Evolutionary conservation across 805 yeast species (phyloP).

Genomic region (Grigorovia jiainica): DNA sequence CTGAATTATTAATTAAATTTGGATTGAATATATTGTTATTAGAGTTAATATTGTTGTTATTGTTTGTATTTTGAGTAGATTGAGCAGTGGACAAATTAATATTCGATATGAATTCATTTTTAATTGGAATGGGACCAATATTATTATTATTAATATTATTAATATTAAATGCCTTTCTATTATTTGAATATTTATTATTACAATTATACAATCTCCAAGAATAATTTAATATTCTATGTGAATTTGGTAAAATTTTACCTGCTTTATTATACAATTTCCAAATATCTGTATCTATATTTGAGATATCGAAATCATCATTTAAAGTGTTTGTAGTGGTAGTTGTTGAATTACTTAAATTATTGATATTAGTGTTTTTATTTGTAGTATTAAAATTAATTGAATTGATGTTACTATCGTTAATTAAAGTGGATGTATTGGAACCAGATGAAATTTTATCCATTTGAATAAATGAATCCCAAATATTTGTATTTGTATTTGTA

Average conservation of each 20-base stretch:
- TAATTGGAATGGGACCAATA: neutral
- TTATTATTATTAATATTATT: neutral
- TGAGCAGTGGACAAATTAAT: no score
- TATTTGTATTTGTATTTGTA: no score
- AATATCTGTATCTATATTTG: conserved; percentile 17
- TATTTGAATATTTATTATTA: neutral
- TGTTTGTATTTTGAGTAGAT: no score
- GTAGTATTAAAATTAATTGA: no score
- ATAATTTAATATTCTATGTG: conserved; percentile 69
- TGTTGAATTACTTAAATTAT: no score
- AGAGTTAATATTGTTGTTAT: neutral
- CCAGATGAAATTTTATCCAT: neutral
- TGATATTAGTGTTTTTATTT: no score
- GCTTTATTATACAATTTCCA: conserved; percentile 83
- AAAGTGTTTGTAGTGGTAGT: neutral
- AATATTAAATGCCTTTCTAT: neutral
- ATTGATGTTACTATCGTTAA: no score
- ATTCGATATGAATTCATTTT: neutral
- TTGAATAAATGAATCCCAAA: neutral
- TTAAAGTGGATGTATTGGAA: neutral
- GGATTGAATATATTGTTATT: neutral
- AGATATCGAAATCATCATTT: no score
- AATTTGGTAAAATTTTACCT: conserved; percentile 62
- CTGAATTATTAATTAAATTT: neutral
- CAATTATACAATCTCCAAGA: conserved; percentile 52